Evolutionary conservation across 805 yeast species (phyloP).

Genomic region (Ogataea philodendri): DNA sequence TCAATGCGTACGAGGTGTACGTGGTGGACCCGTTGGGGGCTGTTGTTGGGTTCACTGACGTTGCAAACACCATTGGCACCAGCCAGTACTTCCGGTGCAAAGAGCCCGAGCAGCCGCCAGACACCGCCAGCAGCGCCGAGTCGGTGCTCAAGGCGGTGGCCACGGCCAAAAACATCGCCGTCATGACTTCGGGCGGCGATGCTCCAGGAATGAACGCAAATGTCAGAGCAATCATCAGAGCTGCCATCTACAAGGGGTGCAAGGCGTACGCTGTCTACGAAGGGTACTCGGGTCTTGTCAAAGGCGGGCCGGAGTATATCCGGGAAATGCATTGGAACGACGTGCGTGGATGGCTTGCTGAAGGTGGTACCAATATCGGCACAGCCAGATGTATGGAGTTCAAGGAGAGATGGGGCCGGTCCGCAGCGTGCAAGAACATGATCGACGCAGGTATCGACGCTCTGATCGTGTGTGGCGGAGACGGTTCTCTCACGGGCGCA

Average conservation of each 20-base stretch:
- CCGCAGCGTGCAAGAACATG: slow-evolving; percentile 62
- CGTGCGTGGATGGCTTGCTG: slow-evolving; percentile 66
- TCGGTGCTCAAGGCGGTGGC: slow-evolving; percentile 2
- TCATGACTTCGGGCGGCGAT: slow-evolving; percentile 82
- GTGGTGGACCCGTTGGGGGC: slow-evolving; percentile 82
- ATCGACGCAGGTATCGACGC: slow-evolving; percentile 74
- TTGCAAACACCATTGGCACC: slow-evolving; percentile 50
- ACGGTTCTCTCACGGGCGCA: slow-evolving; percentile 81
- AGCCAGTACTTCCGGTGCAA: slow-evolving; percentile 18
- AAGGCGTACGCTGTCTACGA: slow-evolving; percentile 67
- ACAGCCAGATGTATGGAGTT: slow-evolving; percentile 73
- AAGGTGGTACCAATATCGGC: slow-evolving; percentile 78
- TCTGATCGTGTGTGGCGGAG: slow-evolving; percentile 79
- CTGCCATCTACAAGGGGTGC: slow-evolving; percentile 64
- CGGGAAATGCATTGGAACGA: slow-evolving; percentile 69
- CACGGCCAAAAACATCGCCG: slow-evolving; percentile 52
- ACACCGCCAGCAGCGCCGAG: slow-evolving; percentile 1
- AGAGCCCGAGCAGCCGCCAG: slow-evolving; percentile 2
- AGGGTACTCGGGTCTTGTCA: slow-evolving; percentile 72
- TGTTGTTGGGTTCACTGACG: slow-evolving; percentile 73
- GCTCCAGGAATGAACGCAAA: slow-evolving; percentile 82
- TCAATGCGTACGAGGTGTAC: slow-evolving; percentile 73
- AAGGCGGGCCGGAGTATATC: slow-evolving; percentile 56
- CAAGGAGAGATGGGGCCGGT: slow-evolving; percentile 63
- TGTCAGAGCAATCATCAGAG: slow-evolving; percentile 69